Evolutionary conservation across 225 moss, liverwort and hornwort genomes (phyloP).

Genomic region (Lunularia cruciata): DNA sequence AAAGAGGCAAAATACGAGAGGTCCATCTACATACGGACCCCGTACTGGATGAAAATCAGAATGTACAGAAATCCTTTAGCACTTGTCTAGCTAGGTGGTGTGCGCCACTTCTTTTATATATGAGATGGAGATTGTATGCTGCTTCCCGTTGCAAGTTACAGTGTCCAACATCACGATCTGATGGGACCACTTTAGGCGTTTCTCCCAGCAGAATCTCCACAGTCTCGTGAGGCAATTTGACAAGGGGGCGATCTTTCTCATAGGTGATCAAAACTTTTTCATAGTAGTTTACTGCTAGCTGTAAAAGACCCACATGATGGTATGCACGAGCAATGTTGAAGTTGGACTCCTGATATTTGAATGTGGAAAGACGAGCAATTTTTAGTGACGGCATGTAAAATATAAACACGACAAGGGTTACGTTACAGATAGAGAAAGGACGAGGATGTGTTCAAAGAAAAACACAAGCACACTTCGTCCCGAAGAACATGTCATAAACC

Average conservation of each 20-base stretch:
- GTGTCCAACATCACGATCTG: conserved; percentile 45
- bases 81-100: conserved; percentile 76
- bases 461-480: no score
- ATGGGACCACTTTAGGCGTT: conserved; percentile 8
- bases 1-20: no score
- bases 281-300: conserved; percentile 82
- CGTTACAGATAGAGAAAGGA: not conserved
- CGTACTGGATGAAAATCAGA: no score
- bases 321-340: conserved; percentile 90
- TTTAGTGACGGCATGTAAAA: not conserved
- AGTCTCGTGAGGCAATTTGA: conserved; percentile 62
- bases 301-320: conserved; percentile 91
- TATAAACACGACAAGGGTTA: not conserved
- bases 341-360: conserved; percentile 69
- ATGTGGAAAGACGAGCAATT: not conserved
- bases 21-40: no score
- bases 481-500: no score
- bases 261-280: conserved; percentile 72
- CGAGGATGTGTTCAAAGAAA: not conserved
- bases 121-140: conserved; percentile 89
- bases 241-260: conserved; percentile 66
- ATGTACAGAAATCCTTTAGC: conserved; percentile 59
- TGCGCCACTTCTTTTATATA: conserved; percentile 86
- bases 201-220: conserved; percentile 49
- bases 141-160: conserved; percentile 89